phyloP scores from a whole-genome alignment of 208 protist genomes.

The Trypanosoma cruzi region DNA sequence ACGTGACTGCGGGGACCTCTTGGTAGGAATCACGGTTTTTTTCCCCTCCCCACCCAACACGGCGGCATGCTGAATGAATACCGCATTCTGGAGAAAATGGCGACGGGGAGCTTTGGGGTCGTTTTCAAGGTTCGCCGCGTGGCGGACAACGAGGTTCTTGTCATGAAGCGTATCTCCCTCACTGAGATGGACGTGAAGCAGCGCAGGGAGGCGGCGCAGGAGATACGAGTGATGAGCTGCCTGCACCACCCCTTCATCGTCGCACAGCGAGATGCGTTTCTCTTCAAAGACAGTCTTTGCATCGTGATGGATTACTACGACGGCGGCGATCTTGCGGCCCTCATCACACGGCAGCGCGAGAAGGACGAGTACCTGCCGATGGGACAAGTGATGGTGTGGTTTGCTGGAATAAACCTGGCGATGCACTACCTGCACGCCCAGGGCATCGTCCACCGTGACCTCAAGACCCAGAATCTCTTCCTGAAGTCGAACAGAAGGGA shows the following conservation, averaged over 20 bases:
- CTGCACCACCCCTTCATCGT: slow-evolving; percentile 87
- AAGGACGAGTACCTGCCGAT: slow-evolving; percentile 68
- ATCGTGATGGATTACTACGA: slow-evolving; percentile 93
- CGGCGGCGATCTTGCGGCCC: slow-evolving; percentile 83
- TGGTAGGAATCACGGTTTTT: background rate
- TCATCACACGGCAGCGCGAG: slow-evolving; percentile 62
- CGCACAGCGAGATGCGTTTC: slow-evolving; percentile 74
- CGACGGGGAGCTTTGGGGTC: slow-evolving; percentile 75
- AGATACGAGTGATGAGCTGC: slow-evolving; percentile 76
- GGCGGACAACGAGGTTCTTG: slow-evolving; percentile 57
- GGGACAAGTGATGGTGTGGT: slow-evolving; percentile 76
- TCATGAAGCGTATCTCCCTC: slow-evolving; percentile 87
- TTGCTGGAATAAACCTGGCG: slow-evolving; percentile 80
- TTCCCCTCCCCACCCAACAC: no score
- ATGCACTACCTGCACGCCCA: slow-evolving; percentile 82
- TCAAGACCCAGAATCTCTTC: slow-evolving; percentile 94
- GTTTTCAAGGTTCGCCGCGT: slow-evolving; percentile 75
- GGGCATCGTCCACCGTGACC: slow-evolving; percentile 85
- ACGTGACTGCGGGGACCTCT: background rate
- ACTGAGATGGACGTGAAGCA: slow-evolving; percentile 54
- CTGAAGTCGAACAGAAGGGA: slow-evolving; percentile 43
- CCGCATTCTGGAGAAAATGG: slow-evolving; percentile 83
- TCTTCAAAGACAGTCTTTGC: slow-evolving; percentile 84
- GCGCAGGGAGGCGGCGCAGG: slow-evolving; percentile 70
- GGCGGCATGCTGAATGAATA: slow-evolving; percentile 49